Evolutionary conservation across 2,329 filamentous ascomycete species (phyloP), one percentile per base, ranked within the genome.

Genomic region (Niveomyces coronatus): DNA sequence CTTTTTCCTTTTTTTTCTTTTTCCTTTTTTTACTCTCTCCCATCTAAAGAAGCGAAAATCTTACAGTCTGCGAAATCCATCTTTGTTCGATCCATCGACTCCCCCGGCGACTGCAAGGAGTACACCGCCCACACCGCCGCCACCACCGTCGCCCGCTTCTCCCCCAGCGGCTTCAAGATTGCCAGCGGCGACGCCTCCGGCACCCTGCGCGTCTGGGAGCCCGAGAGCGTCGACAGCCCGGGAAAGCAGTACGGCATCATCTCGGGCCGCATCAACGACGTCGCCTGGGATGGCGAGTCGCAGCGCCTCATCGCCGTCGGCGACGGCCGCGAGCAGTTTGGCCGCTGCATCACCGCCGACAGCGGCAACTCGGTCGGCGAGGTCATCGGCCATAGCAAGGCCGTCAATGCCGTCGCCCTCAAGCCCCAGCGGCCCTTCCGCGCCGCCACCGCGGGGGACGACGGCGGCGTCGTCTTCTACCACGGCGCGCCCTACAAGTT

Each of bases 401-500:
- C 83, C 49, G 82, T 96, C 68, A 98, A 98, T 57, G 76, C 82
- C 15, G 88, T 96, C 22, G 83, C 87, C 23, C 82, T 98, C 56
- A 80, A 87, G 50, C 81, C 88, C 54, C 85, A 93, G 62, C 72
- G 91, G 18, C 91, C 91, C n/a, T 69, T 96, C 43, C 75, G 89
- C 44, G 91, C 91, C 6, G 87, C 85, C 10, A 95, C 91, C 1
- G 91, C 84, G 11, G 85, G 84, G 38, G 89, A 96, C 54, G 91
- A 96, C 58, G 84, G 79, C 54, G 84, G 79, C 55, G 68, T 94
- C 60, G 87, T 89, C 52, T 96, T 96, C 61, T 82, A 93, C 56
- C 85, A 95, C 53, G 89, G 91, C 5, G 84, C 84, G 1, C 91
- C 91, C 1, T 98, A 95, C 71, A 95, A 94, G 58, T 96, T 94